Evolutionary conservation across 2,329 filamentous ascomycete genomes (phyloP).

Genomic region (Nemania abortiva): DNA sequence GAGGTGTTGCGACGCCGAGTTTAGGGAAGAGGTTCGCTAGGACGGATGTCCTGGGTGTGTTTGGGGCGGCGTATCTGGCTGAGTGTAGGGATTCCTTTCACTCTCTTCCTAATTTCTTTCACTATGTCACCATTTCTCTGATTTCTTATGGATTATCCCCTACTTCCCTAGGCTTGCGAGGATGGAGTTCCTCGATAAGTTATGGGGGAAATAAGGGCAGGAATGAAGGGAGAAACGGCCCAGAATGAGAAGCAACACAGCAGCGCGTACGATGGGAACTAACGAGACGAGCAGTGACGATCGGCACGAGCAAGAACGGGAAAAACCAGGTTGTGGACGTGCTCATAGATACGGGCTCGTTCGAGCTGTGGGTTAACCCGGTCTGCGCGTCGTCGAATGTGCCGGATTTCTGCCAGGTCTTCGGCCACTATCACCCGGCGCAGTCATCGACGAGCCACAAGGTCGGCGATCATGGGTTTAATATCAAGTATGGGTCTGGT

Average conservation of each 20-base stretch:
- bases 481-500: slow-evolving; percentile 56
- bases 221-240: background rate
- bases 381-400: slow-evolving; percentile 56
- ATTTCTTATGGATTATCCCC: background rate
- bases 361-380: slow-evolving; percentile 68
- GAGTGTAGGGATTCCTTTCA: slow-evolving; percentile 42
- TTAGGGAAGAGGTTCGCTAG: slow-evolving; percentile 47
- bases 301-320: slow-evolving; percentile 56
- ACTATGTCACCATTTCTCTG: background rate
- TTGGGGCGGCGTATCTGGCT: slow-evolving; percentile 51
- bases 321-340: slow-evolving; percentile 58
- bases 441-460: slow-evolving; percentile 58
- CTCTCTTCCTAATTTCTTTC: background rate
- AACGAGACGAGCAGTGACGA: slow-evolving; percentile 52
- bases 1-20: slow-evolving; percentile 46
- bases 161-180: too few species aligned
- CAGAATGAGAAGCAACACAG: background rate
- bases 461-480: slow-evolving; percentile 51
- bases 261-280: background rate
- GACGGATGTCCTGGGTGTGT: slow-evolving; percentile 47
- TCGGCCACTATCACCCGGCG: slow-evolving; percentile 60
- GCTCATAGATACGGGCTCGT: slow-evolving; percentile 65
- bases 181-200: background rate
- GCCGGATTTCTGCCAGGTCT: slow-evolving; percentile 54
- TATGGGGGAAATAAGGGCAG: background rate